Evolutionary conservation across 371 early-diverging fungal genomes (phyloP), one percentile per base, ranked within the genome.

Genomic region (Rhizopus sp.): DNA sequence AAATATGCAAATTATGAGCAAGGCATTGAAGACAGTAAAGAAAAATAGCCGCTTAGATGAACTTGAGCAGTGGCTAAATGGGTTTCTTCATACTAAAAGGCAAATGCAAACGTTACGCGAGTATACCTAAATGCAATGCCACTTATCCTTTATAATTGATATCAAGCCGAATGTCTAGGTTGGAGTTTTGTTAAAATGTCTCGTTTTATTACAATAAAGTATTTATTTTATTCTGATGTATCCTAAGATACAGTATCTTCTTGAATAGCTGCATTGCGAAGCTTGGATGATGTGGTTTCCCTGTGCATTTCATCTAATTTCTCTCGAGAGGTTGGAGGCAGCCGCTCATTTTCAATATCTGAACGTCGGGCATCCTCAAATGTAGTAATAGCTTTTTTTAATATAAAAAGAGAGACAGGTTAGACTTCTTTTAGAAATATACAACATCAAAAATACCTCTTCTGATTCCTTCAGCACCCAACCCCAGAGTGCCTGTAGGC

Each of bases 341-440:
- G 64, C 12, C 89, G 85, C 69, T 98, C 98, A 67, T 98, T 98
- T 50, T 94, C 91, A 15, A 82, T 68, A 73, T 98, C 97, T 23
- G 89, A 90, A 15, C 73, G 77, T 64, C 87, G 88, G 16, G 97
- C 98, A 59, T 96, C 93, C 42, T 97, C 97, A 73, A 97, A 97
- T 15, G 91, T 81, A 12, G 84, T 83, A 62, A 96, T 94, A 17
- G 94, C 93, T 82, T 51, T 34, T 34, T 17, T 31, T 6, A 45
- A 39, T 10, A 44, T 41, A 39, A 32, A 63, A 10, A 42, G 29
- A 40, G 15, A 2, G 8, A 7, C 23, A 15, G 9, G 15, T 13
- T 17, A 12, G 9, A 7, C 53, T n/a, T 33, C 6, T 17, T 40
- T 5, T 15, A n/a, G 15, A 30, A 39, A 35, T 30, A 15, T 33